phyloP scores from a whole-genome alignment of 1,284 basidiomycete genomes.

The Austroboletus niveus region DNA sequence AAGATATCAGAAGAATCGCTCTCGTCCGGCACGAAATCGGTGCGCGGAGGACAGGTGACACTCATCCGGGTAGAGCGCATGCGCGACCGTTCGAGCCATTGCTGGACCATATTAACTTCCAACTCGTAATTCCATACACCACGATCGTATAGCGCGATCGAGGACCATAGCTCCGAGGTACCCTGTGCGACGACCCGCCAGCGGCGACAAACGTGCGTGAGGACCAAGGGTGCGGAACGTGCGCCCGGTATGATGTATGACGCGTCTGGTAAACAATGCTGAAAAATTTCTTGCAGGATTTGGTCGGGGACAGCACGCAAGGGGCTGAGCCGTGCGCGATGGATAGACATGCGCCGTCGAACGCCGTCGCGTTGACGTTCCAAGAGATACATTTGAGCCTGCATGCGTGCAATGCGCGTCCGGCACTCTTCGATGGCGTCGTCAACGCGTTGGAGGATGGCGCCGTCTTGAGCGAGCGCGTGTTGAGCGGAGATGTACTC shows the following conservation, averaged over 20 bases:
- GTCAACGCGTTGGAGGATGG: conserved; percentile 14
- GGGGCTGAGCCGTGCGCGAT: conserved; percentile 29
- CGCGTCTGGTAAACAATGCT: conserved; percentile 23
- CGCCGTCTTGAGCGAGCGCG: conserved; percentile 14
- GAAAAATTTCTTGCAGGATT: conserved; percentile 33
- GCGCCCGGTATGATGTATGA: conserved; percentile 22
- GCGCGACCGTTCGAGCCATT: conserved; percentile 21
- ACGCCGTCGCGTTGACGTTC: conserved; percentile 18
- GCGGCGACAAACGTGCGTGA: conserved; percentile 32
- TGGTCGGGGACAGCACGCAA: conserved; percentile 29
- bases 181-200: conserved; percentile 27
- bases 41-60: conserved; percentile 18
- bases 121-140: conserved; percentile 30
- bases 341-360: conserved; percentile 17
- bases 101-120: conserved; percentile 24
- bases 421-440: conserved; percentile 16
- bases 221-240: conserved; percentile 25
- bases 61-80: conserved; percentile 25
- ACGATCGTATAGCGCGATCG: conserved; percentile 24
- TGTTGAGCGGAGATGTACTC: conserved; percentile 17
- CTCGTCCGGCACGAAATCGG: conserved; percentile 18
- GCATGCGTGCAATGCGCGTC: conserved; percentile 12
- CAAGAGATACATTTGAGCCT: conserved; percentile 19
- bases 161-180: conserved; percentile 32
- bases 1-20: conserved; percentile 20